These are phyloP conservation scores for Lepidium africanum DNA, from an alignment of 345 rosid species.

Conservation along the genomic window DNA sequence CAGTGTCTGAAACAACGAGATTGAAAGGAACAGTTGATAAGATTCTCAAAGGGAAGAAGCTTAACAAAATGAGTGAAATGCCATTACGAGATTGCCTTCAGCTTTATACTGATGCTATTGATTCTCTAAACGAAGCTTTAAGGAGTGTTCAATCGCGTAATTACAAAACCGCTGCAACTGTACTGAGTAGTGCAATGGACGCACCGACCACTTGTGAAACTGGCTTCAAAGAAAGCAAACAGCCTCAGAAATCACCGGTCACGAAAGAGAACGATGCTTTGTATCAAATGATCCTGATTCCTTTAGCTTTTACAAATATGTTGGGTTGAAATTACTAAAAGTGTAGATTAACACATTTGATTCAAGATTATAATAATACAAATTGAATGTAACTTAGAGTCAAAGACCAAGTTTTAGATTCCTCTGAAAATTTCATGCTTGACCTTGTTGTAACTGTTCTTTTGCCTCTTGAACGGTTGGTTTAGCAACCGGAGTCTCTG, in stretches of 20 bases:
- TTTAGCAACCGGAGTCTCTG: not conserved
- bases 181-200: constrained; percentile 34
- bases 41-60: not conserved
- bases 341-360: not conserved
- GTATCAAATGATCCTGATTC: constrained; percentile 27
- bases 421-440: no score
- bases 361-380: not conserved
- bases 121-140: constrained; percentile 11
- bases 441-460: not conserved
- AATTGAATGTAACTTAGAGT: not conserved
- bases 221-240: constrained; percentile 30
- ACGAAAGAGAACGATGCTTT: constrained; percentile 23
- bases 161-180: constrained; percentile 10
- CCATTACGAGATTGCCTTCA: constrained; percentile 33
- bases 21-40: constrained; percentile 10
- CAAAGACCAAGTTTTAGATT: no score
- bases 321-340: not conserved
- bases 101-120: constrained; percentile 26
- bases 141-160: constrained; percentile 2
- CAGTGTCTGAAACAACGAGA: constrained; percentile 22
- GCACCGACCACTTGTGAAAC: constrained; percentile 33
- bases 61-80: not conserved
- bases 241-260: constrained; percentile 19
- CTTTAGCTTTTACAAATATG: constrained; percentile 40
- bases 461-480: not conserved